Evolutionary conservation across 2,329 filamentous ascomycete species (phyloP).

Genomic region (Stagonosporopsis vannaccii): DNA sequence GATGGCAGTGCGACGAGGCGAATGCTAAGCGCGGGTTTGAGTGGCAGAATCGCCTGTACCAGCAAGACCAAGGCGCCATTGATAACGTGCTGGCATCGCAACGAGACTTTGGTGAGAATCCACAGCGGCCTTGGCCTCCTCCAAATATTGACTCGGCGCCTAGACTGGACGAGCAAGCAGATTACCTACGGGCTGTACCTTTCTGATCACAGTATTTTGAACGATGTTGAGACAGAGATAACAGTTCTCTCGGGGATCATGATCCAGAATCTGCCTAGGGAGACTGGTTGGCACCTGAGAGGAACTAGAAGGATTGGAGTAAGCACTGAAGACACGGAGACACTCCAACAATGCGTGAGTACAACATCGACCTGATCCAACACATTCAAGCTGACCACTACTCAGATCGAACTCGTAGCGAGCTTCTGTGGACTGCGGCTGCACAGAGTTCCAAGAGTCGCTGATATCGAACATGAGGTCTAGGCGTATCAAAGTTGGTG

Average conservation of each 20-base stretch:
- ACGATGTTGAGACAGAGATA: conserved; percentile 63
- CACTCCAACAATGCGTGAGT: conserved; percentile 51
- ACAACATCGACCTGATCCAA: not conserved
- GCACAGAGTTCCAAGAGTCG: conserved; percentile 40
- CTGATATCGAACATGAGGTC: conserved; percentile 45
- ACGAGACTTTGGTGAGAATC: conserved; percentile 52
- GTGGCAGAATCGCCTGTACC: conserved; percentile 66
- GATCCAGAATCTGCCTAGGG: conserved; percentile 62
- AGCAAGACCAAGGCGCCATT: conserved; percentile 55
- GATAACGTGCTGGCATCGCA: conserved; percentile 53
- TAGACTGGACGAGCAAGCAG: conserved; percentile 60
- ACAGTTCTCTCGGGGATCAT: conserved; percentile 64
- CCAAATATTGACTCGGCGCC: not conserved
- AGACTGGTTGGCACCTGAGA: conserved; percentile 65
- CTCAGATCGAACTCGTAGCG: conserved; percentile 42
- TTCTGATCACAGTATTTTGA: conserved; percentile 62
- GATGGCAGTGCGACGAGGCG: conserved; percentile 65
- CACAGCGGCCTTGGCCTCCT: not conserved
- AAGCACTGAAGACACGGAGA: conserved; percentile 54
- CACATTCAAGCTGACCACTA: not conserved
- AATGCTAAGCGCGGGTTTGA: conserved; percentile 61
- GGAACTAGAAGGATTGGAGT: conserved; percentile 60
- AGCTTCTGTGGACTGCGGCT: conserved; percentile 37
- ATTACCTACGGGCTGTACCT: conserved; percentile 68
- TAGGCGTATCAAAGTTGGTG: conserved; percentile 7